Evolutionary conservation across 2,329 filamentous ascomycete species (phyloP), one percentile per base, ranked within the genome.

Genomic region (Trichoderma hamatum): DNA sequence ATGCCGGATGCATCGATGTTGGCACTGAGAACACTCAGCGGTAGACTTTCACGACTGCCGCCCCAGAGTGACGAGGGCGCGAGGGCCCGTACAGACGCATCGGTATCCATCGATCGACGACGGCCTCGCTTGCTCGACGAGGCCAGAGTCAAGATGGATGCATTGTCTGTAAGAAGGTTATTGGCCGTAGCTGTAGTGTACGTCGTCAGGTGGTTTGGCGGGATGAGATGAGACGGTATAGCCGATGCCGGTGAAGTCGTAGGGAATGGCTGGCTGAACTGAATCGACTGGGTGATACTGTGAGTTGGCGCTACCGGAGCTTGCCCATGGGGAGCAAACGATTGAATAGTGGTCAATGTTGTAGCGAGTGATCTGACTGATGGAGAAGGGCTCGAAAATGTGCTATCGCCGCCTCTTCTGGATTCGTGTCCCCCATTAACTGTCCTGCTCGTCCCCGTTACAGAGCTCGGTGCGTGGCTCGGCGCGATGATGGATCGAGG

Each of bases 341-440:
- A 95, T 75, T 95, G 92, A 70, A 96, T 94, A 0, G 92, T 96
- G 0, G 93, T 96, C 67, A 96, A 83, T 1, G 92, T 96, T 0
- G 92, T 96, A 1, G 92, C 92, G 66, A 96, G 83, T 2, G 92
- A 95, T 71, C 89, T 90, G 59, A 93, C 89, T 9, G 92, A 95
- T 30, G 92, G 92, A 39, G 92, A 91, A 1, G 92, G 92, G 14
- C 92, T 94, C 21, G 92, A 94, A 78, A 95, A 95, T 46, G 91
- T 94, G 82, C 88, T 90, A 78, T 89, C 88, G 67, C 84, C 90
- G 68, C 92, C 93, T 73, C 91, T 88, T 69, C 89, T 86, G 60
- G 86, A 88, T 5, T 92, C 90, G 59, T 90, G 76, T 11, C 88
- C 90, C 60, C 89, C 89, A 32, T 87, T 89, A 2, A 86, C 82